phyloP scores from a whole-genome alignment of 139 green algal genomes.

The Chlorella sp. region DNA sequence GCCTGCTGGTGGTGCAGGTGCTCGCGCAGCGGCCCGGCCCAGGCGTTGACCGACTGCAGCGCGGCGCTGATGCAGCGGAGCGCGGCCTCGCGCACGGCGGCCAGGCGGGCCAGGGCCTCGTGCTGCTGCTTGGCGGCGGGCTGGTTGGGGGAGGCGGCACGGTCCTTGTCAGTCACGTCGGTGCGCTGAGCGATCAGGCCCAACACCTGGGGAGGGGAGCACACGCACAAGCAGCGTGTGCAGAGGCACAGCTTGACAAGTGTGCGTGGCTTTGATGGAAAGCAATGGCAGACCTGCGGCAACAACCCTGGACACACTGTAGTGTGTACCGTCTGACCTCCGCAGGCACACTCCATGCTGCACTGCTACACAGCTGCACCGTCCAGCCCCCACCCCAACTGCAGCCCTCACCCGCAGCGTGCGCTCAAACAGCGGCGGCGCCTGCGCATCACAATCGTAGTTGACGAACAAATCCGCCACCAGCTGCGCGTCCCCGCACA shows the following conservation, averaged over 20 bases:
- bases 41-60: not conserved
- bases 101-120: constrained; percentile 10
- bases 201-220: not conserved
- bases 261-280: too few relatives aligned
- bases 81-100: constrained; percentile 11
- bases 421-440: constrained; percentile 78
- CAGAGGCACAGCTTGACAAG: too few relatives aligned
- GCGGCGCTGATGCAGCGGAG: constrained; percentile 12
- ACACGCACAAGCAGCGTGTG: too few relatives aligned
- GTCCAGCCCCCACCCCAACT: too few relatives aligned
- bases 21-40: not conserved
- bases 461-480: constrained; percentile 92
- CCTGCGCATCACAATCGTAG: constrained; percentile 88
- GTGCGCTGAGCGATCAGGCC: constrained; percentile 1
- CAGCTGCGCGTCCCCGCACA: constrained; percentile 55
- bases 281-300: too few relatives aligned
- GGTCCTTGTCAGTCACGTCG: constrained; percentile 7
- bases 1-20: not conserved
- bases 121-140: constrained; percentile 7
- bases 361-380: too few relatives aligned
- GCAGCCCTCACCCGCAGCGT: constrained; percentile 26
- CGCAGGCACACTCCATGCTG: too few relatives aligned
- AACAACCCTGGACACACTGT: too few relatives aligned
- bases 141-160: not conserved
- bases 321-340: too few relatives aligned